A percentile compares a stretch with the other conserved stretches of the same genome.
Evolutionary conservation across 352 stramenopile genomes (phyloP).

Genomic region (Blastocystis sp.): DNA sequence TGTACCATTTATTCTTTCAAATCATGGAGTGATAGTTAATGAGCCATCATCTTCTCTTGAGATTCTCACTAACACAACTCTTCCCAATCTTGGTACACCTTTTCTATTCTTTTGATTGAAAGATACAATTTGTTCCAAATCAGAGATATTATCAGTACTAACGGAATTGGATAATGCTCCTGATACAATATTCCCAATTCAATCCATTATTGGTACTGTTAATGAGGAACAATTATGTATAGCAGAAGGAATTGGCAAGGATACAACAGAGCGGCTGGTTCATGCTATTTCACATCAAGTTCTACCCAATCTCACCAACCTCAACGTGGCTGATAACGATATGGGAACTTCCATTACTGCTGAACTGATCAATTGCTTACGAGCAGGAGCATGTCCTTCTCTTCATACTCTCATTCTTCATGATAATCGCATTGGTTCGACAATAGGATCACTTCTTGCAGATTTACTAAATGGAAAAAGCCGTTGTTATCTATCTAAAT

Average conservation of each 20-base stretch:
- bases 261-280: constrained; percentile 7
- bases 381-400: background rate
- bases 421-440: constrained; percentile 16
- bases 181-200: background rate
- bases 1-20: background rate
- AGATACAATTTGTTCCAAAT: constrained; percentile 10
- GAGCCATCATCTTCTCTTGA: too few species aligned
- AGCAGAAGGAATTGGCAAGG: constrained; percentile 34
- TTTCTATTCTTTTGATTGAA: background rate
- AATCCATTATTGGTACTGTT: background rate
- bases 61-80: too few species aligned
- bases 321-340: constrained; percentile 14
- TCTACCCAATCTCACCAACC: background rate
- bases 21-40: too few species aligned
- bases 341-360: background rate
- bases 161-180: background rate
- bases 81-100: too few species aligned
- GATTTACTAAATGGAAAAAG: background rate
- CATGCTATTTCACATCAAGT: background rate
- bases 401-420: background rate
- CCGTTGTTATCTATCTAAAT: background rate
- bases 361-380: background rate
- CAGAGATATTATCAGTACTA: background rate
- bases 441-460: background rate
- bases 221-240: background rate